Conservation (phyloP, 2,329 filamentous ascomycete genomes). For the Leptographium galeiforme region DNA sequence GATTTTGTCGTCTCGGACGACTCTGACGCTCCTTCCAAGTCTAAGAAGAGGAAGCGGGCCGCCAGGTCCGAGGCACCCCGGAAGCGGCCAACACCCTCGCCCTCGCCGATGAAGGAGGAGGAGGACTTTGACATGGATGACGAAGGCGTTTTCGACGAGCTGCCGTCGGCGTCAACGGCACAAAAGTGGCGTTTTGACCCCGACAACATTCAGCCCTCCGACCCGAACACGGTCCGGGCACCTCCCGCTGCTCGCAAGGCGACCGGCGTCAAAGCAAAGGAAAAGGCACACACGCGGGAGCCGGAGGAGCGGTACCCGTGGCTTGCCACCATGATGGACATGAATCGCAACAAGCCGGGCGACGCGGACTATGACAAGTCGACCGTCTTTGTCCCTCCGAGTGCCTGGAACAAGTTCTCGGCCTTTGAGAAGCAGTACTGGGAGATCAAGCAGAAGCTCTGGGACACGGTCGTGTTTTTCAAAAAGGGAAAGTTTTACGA, state of each 20-base stretch:
- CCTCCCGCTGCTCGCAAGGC: conserved; percentile 13
- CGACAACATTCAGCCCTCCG: conserved; percentile 25
- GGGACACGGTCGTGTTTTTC: conserved; percentile 97
- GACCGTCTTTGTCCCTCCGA: conserved; percentile 77
- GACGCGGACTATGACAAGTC: conserved; percentile 85
- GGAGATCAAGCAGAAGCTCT: conserved; percentile 97
- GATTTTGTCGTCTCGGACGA: conserved; percentile 84
- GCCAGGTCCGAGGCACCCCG: conserved; percentile 37
- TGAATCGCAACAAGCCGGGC: conserved; percentile 62
- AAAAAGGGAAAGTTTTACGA: conserved; percentile 99
- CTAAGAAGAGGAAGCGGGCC: conserved; percentile 66
- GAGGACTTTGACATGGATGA: conserved; percentile 30
- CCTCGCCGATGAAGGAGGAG: conserved; percentile 15
- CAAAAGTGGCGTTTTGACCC: conserved; percentile 65
- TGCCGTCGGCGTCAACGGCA: conserved; percentile 56
- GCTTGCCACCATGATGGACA: conserved; percentile 76
- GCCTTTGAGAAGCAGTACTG: conserved; percentile 97
- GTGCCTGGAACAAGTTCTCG: conserved; percentile 71
- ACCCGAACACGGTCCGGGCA: conserved; percentile 10
- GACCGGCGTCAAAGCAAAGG: conserved; percentile 26
- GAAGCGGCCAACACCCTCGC: conserved; percentile 49
- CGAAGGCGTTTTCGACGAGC: conserved; percentile 40
- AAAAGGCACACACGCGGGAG: conserved; percentile 67
- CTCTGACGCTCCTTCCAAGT: conserved; percentile 51
- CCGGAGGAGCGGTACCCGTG: conserved; percentile 80